Evolutionary conservation across 768 basidiomycete species (phyloP).

Genomic region (Heimioporus sp.): DNA sequence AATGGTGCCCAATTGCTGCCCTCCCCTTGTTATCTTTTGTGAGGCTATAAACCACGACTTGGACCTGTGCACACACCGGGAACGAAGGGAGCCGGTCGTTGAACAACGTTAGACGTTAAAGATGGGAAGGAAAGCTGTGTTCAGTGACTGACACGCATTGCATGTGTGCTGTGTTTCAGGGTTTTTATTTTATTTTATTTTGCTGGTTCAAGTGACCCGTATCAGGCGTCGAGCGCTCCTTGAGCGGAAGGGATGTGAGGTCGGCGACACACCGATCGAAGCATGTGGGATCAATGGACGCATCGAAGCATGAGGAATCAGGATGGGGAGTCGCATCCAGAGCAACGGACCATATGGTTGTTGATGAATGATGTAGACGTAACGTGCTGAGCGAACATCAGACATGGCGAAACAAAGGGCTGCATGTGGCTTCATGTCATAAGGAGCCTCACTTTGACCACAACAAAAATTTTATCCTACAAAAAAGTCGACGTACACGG

Average conservation of each 20-base stretch:
- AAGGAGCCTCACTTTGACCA: too few relatives aligned
- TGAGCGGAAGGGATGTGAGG: background rate
- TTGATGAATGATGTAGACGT: too few relatives aligned
- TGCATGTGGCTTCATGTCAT: too few relatives aligned
- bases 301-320: background rate
- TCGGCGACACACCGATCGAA: constrained; percentile 8
- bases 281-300: background rate
- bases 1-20: too few relatives aligned
- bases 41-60: background rate
- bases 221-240: background rate
- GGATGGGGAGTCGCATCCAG: too few relatives aligned
- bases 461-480: too few relatives aligned
- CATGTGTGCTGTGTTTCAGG: background rate
- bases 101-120: background rate
- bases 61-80: background rate
- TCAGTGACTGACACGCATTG: background rate
- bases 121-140: background rate
- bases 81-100: too few relatives aligned
- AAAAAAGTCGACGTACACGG: too few relatives aligned
- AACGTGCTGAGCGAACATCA: too few relatives aligned
- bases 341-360: too few relatives aligned
- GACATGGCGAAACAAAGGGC: too few relatives aligned
- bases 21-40: too few relatives aligned
- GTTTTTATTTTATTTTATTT: background rate
- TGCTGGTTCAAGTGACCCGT: background rate